These are phyloP conservation scores for Pyrenopolyporus hunteri DNA, from an alignment of 495 filamentous ascomycete genomes.

Conservation along the genomic window DNA sequence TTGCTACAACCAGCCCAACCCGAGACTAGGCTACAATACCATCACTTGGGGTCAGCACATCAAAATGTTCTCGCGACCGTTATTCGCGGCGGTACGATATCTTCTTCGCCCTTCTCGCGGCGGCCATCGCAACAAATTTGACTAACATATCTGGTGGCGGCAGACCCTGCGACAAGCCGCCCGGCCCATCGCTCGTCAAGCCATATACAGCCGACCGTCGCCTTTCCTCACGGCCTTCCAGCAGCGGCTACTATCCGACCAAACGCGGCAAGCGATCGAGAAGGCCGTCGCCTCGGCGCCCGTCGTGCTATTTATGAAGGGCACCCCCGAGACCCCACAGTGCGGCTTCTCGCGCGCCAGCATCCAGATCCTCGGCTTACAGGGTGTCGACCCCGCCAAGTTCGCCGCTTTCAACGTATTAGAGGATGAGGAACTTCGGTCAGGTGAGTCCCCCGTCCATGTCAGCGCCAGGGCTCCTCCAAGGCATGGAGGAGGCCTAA, in stretches of 20 bases:
- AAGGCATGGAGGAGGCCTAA: background rate
- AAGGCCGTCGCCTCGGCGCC: slow-evolving; percentile 83
- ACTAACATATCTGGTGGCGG: slow-evolving; percentile 9
- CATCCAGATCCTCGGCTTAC: slow-evolving; percentile 91
- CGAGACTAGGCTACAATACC: background rate
- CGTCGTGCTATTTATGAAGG: slow-evolving; percentile 99
- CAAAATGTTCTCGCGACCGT: slow-evolving; percentile 33
- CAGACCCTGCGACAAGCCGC: slow-evolving; percentile 47
- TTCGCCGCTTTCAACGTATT: slow-evolving; percentile 97
- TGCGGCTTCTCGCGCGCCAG: slow-evolving; percentile 96
- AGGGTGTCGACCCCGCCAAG: slow-evolving; percentile 95
- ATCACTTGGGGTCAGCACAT: background rate
- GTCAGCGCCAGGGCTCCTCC: too few relatives aligned
- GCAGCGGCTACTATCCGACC: slow-evolving; percentile 73
- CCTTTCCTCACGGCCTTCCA: slow-evolving; percentile 48
- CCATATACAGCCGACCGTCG: slow-evolving; percentile 25
- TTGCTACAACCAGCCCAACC: background rate
- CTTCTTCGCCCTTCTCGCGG: background rate
- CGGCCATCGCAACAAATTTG: background rate
- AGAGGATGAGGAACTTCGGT: slow-evolving; percentile 83
- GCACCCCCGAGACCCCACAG: slow-evolving; percentile 95
- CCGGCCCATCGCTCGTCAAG: slow-evolving; percentile 43
- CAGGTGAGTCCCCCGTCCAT: slow-evolving; percentile 62
- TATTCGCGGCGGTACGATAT: slow-evolving; percentile 31
- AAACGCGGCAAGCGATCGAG: slow-evolving; percentile 81